Base-by-base conservation (phyloP, 1,284 basidiomycete genomes). In the Volvariella surrecta region DNA sequence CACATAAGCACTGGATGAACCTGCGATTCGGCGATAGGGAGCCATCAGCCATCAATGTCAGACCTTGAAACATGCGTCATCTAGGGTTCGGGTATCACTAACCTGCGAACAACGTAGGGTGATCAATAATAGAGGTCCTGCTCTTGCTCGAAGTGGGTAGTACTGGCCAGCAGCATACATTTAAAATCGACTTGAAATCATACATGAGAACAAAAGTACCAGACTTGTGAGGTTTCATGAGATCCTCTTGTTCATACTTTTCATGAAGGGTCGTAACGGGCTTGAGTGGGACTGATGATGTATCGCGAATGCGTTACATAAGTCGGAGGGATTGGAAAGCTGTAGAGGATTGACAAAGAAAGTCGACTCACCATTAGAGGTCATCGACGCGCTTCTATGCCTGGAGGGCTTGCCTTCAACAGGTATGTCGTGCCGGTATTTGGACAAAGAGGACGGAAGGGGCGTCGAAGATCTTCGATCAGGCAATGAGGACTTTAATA, bases 381-480 rank as follows among this genome's bases (percentile, higher is more conserved):
- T 48, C 8, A 52, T 50, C 1, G 53, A 56, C 10, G 53, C 32
- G 19, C 53, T 55, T 35, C 56, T 52, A 35, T 48, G 20, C 42
- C 54, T 50, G 37, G 52, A 44, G 34, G 34, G 15, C 13, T 15
- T 4, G n/a, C 18, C 34, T 16, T 19, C n/a, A 35, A 15, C 18
- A 16, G 34, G 15, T 7, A 19, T 37, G 40, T 45, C 46, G 22
- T 44, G 45, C 34, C 43, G 47, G 21, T 45, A 42, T 35, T 44
- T 41, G 43, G 37, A 48, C 31, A 46, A 17, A 32, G 20, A 15
- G 17, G 45, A 48, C 18, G 50, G 47, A 45, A 47, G 49, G 10
- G 56, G 55, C 6, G 54, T 51, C 31, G 49, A 52, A 19, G 54
- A 47, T 40, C 55, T 50, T 41, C 47, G 44, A 15, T 57, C 55